Evolutionary conservation across 169 alveolate genomes (phyloP).

Genomic region (Plasmodium chabaudi): DNA sequence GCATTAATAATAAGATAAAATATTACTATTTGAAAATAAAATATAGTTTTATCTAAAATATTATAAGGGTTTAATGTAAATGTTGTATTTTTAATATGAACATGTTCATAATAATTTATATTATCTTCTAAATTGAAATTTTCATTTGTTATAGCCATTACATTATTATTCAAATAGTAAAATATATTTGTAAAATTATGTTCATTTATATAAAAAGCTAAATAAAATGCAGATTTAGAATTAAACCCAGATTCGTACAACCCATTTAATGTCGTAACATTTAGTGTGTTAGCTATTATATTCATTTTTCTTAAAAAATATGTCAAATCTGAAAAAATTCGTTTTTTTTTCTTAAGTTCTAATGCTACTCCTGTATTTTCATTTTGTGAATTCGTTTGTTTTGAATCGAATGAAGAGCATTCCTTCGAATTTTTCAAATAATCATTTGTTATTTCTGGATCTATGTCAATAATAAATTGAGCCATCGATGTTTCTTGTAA

Average conservation of each 20-base stretch:
- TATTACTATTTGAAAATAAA: conserved; percentile 58
- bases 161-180: conserved; percentile 34
- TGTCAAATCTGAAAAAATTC: conserved; percentile 5
- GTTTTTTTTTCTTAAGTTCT: not conserved
- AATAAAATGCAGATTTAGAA: conserved; percentile 41
- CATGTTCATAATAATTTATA: conserved; percentile 31
- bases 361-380: not conserved
- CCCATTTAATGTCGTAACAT: conserved; percentile 6
- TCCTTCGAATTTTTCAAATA: not conserved
- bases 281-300: conserved; percentile 26
- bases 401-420: too few species aligned
- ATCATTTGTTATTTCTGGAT: not conserved
- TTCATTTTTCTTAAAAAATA: conserved; percentile 67
- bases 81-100: conserved; percentile 18
- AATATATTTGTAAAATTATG: conserved; percentile 29
- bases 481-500: conserved; percentile 70
- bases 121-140: conserved; percentile 41
- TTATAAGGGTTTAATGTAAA: conserved; percentile 38
- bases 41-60: conserved; percentile 33
- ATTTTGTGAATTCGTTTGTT: not conserved
- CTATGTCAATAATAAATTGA: conserved; percentile 19
- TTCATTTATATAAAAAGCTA: conserved; percentile 51
- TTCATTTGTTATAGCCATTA: conserved; percentile 38
- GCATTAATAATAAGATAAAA: conserved; percentile 53
- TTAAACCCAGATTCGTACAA: conserved; percentile 71